Base-by-base conservation (phyloP, 345 rosid species). In the Ceriops decandra region DNA sequence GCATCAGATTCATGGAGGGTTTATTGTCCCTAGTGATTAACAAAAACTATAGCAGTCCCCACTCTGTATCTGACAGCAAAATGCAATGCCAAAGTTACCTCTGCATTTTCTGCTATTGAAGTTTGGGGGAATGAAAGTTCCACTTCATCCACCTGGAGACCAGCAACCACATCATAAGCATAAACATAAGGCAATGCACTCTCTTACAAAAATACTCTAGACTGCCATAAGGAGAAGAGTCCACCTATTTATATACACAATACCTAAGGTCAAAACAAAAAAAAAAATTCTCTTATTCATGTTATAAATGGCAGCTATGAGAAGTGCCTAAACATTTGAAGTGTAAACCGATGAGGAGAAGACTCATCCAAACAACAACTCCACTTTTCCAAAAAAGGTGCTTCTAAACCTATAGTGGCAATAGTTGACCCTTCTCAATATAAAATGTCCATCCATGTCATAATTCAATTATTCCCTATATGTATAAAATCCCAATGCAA, bases 121-220 rank as follows among this genome's bases (percentile, higher is more conserved):
- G 72, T 62, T 51, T 74, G 84, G 49, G 86, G 84, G 71, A 83
- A 80, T 10, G 90, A 85, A 73, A 82, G 66, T 68, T 72, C 78
- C 49, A 20, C 73, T 63, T 90, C 92, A 54, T 91, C 93, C 54
- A 80, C 87, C 99, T 95, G 84, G 46, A 79, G n/a, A 63, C 54
- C 73, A 60, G 46, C 28, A 63, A 52, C 7, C 59, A 63, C 51
- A 42, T 57, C 32, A 74, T 26, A 35, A 54, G 66, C 57, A 66
- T 60, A 63, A 71, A 75, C 30, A 46, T 21, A 54, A 60, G 62
- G 49, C 62, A 32, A 60, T 17, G 3, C n/a, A n/a, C 5, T 52
- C 59, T 52, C 24, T 32, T 7, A 67, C 6, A 26, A 16, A 64
- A 64, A 31, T n/a, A 9, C 7, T 35, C 32, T 62, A 32, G 1